Percentiles rank a stretch among this genome's conserved stretches.
Evolutionary conservation across 441 rosid genomes (phyloP).

Genomic region (Lepidium campestre): DNA sequence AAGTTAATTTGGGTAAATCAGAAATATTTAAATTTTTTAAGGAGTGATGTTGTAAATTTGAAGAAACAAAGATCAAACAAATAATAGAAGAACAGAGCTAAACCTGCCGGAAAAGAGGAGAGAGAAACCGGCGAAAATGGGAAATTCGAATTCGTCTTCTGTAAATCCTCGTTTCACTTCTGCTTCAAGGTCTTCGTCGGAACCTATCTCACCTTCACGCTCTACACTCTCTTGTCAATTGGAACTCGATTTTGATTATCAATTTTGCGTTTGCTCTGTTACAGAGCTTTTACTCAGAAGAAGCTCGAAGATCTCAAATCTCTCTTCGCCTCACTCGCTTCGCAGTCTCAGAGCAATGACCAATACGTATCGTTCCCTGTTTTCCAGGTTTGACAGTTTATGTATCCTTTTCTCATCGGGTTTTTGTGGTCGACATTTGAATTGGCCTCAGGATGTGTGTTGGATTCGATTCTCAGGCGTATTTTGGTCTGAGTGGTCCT

Average conservation of each 20-base stretch:
- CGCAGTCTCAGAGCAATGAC: constrained; percentile 51
- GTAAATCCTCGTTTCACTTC: constrained; percentile 58
- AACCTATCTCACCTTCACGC: background rate
- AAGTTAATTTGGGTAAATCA: background rate
- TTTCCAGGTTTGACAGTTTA: constrained; percentile 51
- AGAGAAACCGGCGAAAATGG: constrained; percentile 36
- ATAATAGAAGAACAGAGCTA: constrained; percentile 9
- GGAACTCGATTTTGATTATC: background rate
- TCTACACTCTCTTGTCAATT: background rate
- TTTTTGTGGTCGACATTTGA: background rate
- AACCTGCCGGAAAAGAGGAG: constrained; percentile 1
- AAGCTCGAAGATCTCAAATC: constrained; percentile 62
- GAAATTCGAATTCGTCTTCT: constrained; percentile 66
- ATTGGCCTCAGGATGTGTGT: background rate
- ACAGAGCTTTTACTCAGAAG: constrained; percentile 66
- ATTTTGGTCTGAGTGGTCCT: constrained; percentile 54
- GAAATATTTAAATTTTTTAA: background rate
- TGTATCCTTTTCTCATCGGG: background rate
- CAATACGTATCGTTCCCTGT: constrained; percentile 39
- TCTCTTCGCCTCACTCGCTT: constrained; percentile 52
- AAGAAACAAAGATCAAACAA: background rate
- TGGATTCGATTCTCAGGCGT: constrained; percentile 32
- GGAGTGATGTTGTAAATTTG: background rate
- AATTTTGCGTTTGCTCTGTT: background rate
- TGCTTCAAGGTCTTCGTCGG: constrained; percentile 54